Evolutionary conservation across 2,329 filamentous ascomycete genomes (phyloP).

Genomic region (Ophiostoma triangulosporum): DNA sequence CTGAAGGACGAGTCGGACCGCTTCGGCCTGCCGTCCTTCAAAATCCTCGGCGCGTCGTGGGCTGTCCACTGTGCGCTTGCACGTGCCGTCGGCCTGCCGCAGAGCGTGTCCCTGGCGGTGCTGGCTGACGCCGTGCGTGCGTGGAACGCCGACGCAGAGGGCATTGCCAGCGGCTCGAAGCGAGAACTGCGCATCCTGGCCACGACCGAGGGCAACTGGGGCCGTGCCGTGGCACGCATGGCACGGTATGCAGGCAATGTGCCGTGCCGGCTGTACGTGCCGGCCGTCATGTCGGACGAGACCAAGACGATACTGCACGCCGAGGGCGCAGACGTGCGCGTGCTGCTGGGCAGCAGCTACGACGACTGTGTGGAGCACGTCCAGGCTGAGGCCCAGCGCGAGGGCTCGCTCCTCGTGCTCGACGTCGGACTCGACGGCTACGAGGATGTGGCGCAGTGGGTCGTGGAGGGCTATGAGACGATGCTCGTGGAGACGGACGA

Average conservation of each 20-base stretch:
- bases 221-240: conserved; percentile 59
- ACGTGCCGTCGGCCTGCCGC: conserved; percentile 28
- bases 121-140: conserved; percentile 21
- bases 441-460: conserved; percentile 54
- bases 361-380: conserved; percentile 49
- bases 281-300: conserved; percentile 37
- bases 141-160: conserved; percentile 4
- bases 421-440: conserved; percentile 57
- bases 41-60: conserved; percentile 71
- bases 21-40: conserved; percentile 61
- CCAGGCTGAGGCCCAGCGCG: conserved; percentile 28
- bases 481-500: conserved; percentile 55
- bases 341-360: conserved; percentile 42
- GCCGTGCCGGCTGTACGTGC: conserved; percentile 41
- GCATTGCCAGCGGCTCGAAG: background rate
- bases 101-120: conserved; percentile 28
- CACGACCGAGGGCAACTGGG: conserved; percentile 66
- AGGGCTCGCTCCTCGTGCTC: conserved; percentile 44
- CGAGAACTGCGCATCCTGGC: conserved; percentile 35
- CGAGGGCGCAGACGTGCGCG: conserved; percentile 49
- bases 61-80: conserved; percentile 46
- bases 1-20: conserved; percentile 60
- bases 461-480: conserved; percentile 65
- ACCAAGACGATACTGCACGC: conserved; percentile 41
- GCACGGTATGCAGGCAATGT: conserved; percentile 27